These are phyloP conservation scores for Monosporozyma solicola DNA, from an alignment of 805 yeast species.

Conservation along the genomic window DNA sequence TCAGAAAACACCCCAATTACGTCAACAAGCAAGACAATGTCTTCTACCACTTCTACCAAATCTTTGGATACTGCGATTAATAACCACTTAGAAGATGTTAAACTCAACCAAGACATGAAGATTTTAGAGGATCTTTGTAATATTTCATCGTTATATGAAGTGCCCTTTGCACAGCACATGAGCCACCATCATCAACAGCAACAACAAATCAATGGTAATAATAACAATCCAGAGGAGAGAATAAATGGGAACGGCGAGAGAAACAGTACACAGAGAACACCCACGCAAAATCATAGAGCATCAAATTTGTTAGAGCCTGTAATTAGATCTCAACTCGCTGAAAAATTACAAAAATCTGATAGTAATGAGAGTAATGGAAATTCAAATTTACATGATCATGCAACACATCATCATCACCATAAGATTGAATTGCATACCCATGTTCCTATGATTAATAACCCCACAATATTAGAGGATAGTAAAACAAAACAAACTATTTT, in stretches of 20 bases:
- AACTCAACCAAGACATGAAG: constrained; percentile 23
- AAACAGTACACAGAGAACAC: neutral
- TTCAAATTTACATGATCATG: neutral
- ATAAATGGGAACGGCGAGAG: neutral
- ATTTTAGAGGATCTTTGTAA: constrained; percentile 27
- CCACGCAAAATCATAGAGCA: neutral
- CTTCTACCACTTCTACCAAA: neutral
- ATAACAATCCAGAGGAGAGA: constrained; percentile 5
- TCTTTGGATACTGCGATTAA: neutral
- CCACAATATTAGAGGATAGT: neutral
- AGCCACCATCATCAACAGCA: constrained; percentile 17
- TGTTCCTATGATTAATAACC: neutral
- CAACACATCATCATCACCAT: constrained; percentile 30
- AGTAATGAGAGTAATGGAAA: neutral
- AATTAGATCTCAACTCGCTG: constrained; percentile 1
- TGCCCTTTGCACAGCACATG: constrained; percentile 27
- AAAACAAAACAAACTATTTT: neutral
- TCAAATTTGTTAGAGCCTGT: constrained; percentile 10
- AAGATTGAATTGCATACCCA: constrained; percentile 32
- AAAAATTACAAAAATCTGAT: neutral
- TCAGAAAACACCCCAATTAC: neutral
- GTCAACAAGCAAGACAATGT: neutral
- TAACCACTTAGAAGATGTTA: constrained; percentile 5
- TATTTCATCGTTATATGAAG: constrained; percentile 28
- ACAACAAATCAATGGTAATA: neutral